Conservation (phyloP, 768 basidiomycete species). For the Tylopilus intermedius region DNA sequence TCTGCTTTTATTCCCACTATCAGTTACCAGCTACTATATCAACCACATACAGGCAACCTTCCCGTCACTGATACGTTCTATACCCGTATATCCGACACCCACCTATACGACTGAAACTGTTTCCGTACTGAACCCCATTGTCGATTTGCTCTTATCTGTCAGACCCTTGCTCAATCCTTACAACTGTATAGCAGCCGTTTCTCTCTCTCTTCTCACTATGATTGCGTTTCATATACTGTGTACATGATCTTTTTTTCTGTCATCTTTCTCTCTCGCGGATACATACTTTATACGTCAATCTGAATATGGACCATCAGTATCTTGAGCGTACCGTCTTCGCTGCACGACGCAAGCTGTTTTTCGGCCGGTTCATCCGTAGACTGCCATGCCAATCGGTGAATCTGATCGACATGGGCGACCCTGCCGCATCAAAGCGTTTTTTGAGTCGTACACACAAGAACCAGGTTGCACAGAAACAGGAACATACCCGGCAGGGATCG, state of each 20-base stretch:
- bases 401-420: slow-evolving; percentile 67
- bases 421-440: slow-evolving; percentile 34
- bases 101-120: slow-evolving; percentile 44
- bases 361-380: slow-evolving; percentile 34
- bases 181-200: slow-evolving; percentile 65
- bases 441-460: background rate
- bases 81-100: slow-evolving; percentile 65
- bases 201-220: slow-evolving; percentile 16
- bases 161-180: slow-evolving; percentile 33
- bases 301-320: slow-evolving; percentile 65
- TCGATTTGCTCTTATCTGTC: slow-evolving; percentile 36
- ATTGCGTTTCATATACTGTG: slow-evolving; percentile 21
- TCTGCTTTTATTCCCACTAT: slow-evolving; percentile 33
- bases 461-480: background rate
- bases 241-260: slow-evolving; percentile 21
- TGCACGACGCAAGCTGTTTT: slow-evolving; percentile 74
- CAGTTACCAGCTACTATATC: slow-evolving; percentile 48
- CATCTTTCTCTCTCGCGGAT: slow-evolving; percentile 18
- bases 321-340: slow-evolving; percentile 89
- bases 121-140: slow-evolving; percentile 45
- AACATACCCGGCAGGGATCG: slow-evolving; percentile 50
- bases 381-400: slow-evolving; percentile 81
- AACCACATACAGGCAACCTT: slow-evolving; percentile 38
- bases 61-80: slow-evolving; percentile 41
- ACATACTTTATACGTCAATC: slow-evolving; percentile 43